phyloP scores from a whole-genome alignment of 1,284 basidiomycete genomes.

The Phaffia rhodozyma region DNA sequence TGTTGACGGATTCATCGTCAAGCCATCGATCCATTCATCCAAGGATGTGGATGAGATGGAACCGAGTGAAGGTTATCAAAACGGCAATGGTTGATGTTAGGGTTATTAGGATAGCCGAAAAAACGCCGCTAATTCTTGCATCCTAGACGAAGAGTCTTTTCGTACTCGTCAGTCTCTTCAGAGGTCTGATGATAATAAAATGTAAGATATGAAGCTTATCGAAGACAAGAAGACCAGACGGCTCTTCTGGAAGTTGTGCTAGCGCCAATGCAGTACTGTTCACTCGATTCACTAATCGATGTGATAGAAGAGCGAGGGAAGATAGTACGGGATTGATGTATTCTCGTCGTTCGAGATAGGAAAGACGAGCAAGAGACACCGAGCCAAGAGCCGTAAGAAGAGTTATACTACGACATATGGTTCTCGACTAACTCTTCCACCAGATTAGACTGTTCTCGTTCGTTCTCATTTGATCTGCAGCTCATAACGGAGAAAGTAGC shows the following conservation, averaged over 20 bases:
- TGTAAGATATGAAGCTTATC: slow-evolving; percentile 41
- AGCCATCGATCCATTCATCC: too few relatives aligned
- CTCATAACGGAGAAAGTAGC: too few relatives aligned
- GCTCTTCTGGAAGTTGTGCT: slow-evolving; percentile 40
- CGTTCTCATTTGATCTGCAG: too few relatives aligned
- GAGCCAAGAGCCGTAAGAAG: slow-evolving; percentile 78
- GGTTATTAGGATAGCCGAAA: slow-evolving; percentile 77
- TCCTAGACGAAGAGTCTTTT: slow-evolving; percentile 26
- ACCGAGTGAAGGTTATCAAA: too few relatives aligned
- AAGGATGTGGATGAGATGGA: too few relatives aligned
- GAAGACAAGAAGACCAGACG: slow-evolving; percentile 27
- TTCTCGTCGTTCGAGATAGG: slow-evolving; percentile 1
- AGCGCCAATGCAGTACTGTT: slow-evolving; percentile 59
- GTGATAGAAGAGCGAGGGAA: not conserved
- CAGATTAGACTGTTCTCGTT: too few relatives aligned
- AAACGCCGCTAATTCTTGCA: slow-evolving; percentile 71
- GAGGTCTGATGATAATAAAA: slow-evolving; percentile 26
- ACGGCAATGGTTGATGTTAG: slow-evolving; percentile 55
- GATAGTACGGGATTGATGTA: slow-evolving; percentile 6
- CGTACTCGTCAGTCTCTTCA: too few relatives aligned
- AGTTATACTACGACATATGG: slow-evolving; percentile 72
- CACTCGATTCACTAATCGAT: slow-evolving; percentile 58
- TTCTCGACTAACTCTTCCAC: slow-evolving; percentile 60
- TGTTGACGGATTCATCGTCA: too few relatives aligned
- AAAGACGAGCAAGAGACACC: slow-evolving; percentile 41